Percentiles rank a stretch among this genome's conserved stretches.
Conservation (phyloP, 2,329 filamentous ascomycete genomes). For the Cytospora chrysosperma region DNA sequence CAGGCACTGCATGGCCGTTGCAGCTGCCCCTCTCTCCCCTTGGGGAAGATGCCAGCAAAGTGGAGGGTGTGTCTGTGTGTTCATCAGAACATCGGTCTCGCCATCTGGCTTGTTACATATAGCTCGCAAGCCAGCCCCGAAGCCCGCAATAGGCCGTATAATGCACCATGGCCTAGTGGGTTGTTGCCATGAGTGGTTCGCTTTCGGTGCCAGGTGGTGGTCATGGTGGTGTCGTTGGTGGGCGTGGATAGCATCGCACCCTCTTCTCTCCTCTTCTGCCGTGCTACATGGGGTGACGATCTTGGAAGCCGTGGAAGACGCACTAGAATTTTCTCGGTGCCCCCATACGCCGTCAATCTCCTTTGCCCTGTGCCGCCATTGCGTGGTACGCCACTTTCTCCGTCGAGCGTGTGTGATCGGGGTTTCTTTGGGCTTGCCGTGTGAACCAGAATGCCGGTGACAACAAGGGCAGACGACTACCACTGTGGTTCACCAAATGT, state of each 20-base stretch:
- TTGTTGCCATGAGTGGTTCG: neutral
- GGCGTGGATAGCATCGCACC: neutral
- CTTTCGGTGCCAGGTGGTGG: neutral
- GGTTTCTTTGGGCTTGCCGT: neutral
- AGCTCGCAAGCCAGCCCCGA: neutral
- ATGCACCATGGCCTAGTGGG: neutral
- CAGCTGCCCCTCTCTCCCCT: neutral
- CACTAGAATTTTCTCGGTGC: conserved; percentile 11
- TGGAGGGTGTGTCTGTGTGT: neutral
- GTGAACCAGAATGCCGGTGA: neutral
- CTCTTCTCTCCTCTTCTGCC: neutral
- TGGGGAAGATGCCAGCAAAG: neutral
- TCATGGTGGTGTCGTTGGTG: neutral
- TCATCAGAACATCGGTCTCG: neutral
- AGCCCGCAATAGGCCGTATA: neutral
- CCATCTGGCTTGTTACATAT: neutral
- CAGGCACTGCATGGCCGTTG: neutral
- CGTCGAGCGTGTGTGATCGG: neutral
- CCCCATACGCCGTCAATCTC: neutral
- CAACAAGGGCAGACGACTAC: neutral
- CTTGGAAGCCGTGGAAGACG: conserved; percentile 19
- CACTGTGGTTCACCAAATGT: neutral
- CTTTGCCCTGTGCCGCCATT: neutral
- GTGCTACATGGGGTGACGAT: conserved; percentile 16
- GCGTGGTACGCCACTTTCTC: neutral